Evolutionary conservation across 2,329 filamentous ascomycete species (phyloP).

Genomic region (Colletotrichum phormii): DNA sequence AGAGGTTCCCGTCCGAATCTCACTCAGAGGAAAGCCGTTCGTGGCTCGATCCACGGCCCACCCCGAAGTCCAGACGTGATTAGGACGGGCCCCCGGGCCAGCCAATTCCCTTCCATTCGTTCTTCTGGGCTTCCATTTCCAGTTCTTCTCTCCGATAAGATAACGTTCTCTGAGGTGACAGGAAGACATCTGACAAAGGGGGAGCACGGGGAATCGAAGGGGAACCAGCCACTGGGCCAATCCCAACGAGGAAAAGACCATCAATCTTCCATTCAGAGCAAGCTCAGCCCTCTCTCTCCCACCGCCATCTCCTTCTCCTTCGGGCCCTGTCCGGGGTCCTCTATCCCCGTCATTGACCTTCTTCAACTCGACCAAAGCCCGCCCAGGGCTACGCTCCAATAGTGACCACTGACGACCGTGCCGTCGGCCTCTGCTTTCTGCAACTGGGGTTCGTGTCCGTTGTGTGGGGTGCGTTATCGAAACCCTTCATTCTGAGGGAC

Average conservation of each 20-base stretch:
- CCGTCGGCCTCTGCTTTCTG: not conserved
- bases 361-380: not conserved
- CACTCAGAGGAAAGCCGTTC: not conserved
- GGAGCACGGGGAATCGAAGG: not conserved
- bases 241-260: not conserved
- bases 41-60: conserved; percentile 26
- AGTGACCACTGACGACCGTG: not conserved
- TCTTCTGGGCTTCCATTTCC: conserved; percentile 12
- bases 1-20: conserved; percentile 3
- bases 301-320: no score
- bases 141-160: conserved; percentile 25
- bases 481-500: not conserved
- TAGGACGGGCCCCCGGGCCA: conserved; percentile 12
- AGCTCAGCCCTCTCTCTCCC: no score
- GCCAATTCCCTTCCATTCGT: conserved; percentile 2
- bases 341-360: not conserved
- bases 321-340: not conserved
- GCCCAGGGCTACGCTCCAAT: not conserved
- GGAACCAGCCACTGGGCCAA: conserved; percentile 9
- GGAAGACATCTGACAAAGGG: not conserved
- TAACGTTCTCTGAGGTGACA: conserved; percentile 18
- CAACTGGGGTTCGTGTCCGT: not conserved
- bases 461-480: conserved; percentile 32
- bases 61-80: not conserved
- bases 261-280: not conserved